Conservation (phyloP, 2,329 filamentous ascomycete species). For the Colletotrichum chlorophyti region DNA sequence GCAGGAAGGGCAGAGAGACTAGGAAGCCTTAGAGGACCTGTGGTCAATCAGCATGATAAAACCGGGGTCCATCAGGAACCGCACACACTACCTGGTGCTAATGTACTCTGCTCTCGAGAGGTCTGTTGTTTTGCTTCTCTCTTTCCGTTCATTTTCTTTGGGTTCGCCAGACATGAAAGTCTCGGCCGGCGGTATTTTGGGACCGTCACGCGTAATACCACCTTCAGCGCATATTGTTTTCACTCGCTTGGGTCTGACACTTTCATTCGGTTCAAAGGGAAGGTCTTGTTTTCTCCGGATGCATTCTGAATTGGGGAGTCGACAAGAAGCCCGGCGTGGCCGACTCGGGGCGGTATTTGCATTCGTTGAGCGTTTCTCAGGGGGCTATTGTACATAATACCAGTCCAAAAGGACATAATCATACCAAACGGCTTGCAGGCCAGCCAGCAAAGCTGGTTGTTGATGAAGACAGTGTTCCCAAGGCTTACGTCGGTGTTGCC, state of each 20-base stretch:
- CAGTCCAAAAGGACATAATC: slow-evolving; percentile 17
- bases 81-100: too few relatives aligned
- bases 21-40: background rate
- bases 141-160: slow-evolving; percentile 1
- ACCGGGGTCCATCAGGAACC: background rate
- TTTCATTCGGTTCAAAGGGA: slow-evolving; percentile 7
- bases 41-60: background rate
- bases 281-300: slow-evolving; percentile 7
- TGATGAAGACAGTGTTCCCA: too few relatives aligned
- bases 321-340: slow-evolving; percentile 11
- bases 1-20: background rate
- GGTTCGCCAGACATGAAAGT: background rate
- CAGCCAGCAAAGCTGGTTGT: too few relatives aligned
- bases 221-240: slow-evolving; percentile 14
- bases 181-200: background rate
- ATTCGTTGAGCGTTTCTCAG: slow-evolving; percentile 5
- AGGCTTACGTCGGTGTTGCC: too few relatives aligned
- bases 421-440: background rate
- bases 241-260: slow-evolving; percentile 11
- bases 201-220: slow-evolving; percentile 16
- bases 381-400: slow-evolving; percentile 17
- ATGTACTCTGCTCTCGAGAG: too few relatives aligned
- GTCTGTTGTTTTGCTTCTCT: background rate
- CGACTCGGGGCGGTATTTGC: background rate
- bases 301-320: slow-evolving; percentile 8